Conservation (phyloP, 768 basidiomycete genomes). For the Kwoniella sp. region DNA sequence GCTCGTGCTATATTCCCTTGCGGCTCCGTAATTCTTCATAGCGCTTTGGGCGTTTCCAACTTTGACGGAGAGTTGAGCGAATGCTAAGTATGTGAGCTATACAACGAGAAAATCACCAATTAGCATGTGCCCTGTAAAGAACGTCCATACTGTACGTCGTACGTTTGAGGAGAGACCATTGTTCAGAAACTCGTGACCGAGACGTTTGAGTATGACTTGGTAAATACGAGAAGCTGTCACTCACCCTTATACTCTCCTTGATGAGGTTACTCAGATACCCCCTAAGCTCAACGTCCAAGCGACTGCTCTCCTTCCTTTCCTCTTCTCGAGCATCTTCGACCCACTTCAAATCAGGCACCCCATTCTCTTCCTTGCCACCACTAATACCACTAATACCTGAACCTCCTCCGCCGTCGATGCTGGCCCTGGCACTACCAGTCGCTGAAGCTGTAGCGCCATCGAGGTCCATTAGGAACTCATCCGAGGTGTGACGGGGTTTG, state of each 20-base stretch:
- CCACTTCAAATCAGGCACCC: conserved; percentile 66
- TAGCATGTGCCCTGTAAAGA: too few species aligned
- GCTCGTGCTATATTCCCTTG: conserved; percentile 87
- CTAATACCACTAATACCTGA: too few species aligned
- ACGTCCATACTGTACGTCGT: too few species aligned
- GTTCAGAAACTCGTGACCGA: too few species aligned
- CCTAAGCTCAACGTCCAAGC: conserved; percentile 90
- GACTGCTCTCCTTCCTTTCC: conserved; percentile 74
- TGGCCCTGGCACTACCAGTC: not conserved
- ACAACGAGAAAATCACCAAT: too few species aligned
- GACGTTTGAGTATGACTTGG: too few species aligned
- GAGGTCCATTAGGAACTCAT: conserved; percentile 5
- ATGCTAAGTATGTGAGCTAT: conserved; percentile 63
- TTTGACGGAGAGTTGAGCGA: conserved; percentile 75
- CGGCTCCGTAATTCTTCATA: conserved; percentile 83
- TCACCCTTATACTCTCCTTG: conserved; percentile 93
- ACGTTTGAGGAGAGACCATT: too few species aligned
- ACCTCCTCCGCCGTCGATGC: too few species aligned
- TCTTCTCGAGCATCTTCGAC: conserved; percentile 67
- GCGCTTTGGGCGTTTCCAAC: conserved; percentile 72
- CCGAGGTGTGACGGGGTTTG: not conserved
- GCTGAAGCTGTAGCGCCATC: not conserved
- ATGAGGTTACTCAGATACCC: conserved; percentile 95
- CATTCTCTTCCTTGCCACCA: conserved; percentile 17
- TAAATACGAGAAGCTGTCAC: too few species aligned